These are phyloP conservation scores for Clarkia xantiana DNA, from an alignment of 345 rosid species.

Conservation along the genomic window DNA sequence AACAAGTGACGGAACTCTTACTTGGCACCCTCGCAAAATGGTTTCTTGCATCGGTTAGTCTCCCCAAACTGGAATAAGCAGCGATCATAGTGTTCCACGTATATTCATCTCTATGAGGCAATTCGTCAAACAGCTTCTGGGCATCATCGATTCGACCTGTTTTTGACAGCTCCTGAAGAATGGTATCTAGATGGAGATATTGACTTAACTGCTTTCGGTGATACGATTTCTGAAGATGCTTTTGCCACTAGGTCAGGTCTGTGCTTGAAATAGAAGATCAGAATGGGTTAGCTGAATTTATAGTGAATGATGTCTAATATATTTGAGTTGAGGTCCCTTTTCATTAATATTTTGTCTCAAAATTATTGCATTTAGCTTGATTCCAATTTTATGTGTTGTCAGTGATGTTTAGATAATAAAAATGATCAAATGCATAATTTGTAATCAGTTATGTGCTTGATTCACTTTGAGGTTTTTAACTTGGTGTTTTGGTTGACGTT, in stretches of 20 bases:
- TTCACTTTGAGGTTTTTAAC: too few relatives aligned
- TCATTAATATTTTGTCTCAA: background rate
- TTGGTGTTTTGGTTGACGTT: too few relatives aligned
- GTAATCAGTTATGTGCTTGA: too few relatives aligned
- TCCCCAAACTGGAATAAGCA: slow-evolving; percentile 56
- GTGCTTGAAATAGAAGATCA: slow-evolving; percentile 62
- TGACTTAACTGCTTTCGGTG: slow-evolving; percentile 76
- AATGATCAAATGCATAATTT: too few relatives aligned
- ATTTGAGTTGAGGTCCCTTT: slow-evolving; percentile 61
- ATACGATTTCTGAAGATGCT: slow-evolving; percentile 39
- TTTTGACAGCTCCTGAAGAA: slow-evolving; percentile 27
- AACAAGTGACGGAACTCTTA: slow-evolving; percentile 65
- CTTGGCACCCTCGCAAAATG: slow-evolving; percentile 34
- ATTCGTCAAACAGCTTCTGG: slow-evolving; percentile 56
- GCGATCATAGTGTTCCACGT: slow-evolving; percentile 79
- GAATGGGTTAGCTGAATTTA: slow-evolving; percentile 36
- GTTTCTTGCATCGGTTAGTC: slow-evolving; percentile 38
- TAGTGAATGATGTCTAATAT: slow-evolving; percentile 60
- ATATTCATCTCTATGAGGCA: slow-evolving; percentile 50
- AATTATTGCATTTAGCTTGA: too few relatives aligned
- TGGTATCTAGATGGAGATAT: slow-evolving; percentile 95
- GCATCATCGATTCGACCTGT: slow-evolving; percentile 50
- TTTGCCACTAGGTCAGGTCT: slow-evolving; percentile 38
- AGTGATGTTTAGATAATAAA: too few relatives aligned
- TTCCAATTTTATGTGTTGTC: too few relatives aligned